Evolutionary conservation across 371 early-diverging fungal genomes (phyloP).

Genomic region (Lichtheimia corymbifera): DNA sequence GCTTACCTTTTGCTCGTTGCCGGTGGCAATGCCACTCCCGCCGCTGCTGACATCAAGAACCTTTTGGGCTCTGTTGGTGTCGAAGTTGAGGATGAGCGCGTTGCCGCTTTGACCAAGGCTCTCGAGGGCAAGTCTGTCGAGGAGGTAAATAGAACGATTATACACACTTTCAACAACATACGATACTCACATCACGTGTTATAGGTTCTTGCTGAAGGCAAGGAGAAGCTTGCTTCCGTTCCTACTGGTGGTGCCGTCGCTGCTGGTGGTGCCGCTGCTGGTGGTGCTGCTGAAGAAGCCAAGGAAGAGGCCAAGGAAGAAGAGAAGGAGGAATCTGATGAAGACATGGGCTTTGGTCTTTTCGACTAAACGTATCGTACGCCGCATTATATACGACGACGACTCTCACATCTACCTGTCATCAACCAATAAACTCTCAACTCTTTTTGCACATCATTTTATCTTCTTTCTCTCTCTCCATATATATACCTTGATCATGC

Average conservation of each 20-base stretch:
- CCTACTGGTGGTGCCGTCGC: conserved; percentile 88
- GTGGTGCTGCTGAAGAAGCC: conserved; percentile 53
- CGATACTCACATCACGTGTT: background rate
- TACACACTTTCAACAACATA: background rate
- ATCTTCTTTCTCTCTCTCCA: no score
- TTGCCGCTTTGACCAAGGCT: conserved; percentile 77
- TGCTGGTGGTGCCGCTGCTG: conserved; percentile 59
- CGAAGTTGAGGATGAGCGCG: conserved; percentile 83
- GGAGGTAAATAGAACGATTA: conserved; percentile 57
- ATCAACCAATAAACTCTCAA: background rate
- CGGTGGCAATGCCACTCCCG: conserved; percentile 87
- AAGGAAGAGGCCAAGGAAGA: conserved; percentile 68
- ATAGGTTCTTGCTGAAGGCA: conserved; percentile 87
- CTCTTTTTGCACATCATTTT: conserved; percentile 1
- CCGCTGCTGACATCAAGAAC: conserved; percentile 79
- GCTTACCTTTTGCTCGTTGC: conserved; percentile 95
- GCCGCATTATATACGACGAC: no score
- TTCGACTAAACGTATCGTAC: conserved; percentile 36
- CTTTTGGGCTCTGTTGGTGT: conserved; percentile 93
- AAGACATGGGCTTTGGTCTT: conserved; percentile 59
- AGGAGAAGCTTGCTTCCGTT: conserved; percentile 90
- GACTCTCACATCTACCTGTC: background rate
- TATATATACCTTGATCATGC: no score
- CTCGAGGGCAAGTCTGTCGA: conserved; percentile 89
- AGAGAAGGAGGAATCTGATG: conserved; percentile 91